Percentiles rank a stretch among this genome's conserved stretches.
Evolutionary conservation across 108 stramenopile species (phyloP).

Genomic region (Skeletonema grethae): DNA sequence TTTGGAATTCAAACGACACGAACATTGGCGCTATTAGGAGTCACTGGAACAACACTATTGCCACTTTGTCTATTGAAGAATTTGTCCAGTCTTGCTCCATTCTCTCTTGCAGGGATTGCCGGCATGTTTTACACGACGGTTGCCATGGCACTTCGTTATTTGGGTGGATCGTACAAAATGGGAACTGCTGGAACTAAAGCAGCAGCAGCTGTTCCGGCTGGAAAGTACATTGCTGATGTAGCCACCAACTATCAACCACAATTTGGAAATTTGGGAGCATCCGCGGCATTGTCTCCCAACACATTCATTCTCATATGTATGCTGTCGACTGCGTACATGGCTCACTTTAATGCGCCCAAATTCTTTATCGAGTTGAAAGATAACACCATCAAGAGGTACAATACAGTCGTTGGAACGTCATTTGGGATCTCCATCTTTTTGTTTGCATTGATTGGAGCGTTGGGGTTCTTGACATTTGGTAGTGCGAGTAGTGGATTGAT

Average conservation of each 20-base stretch:
- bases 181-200: slow-evolving; percentile 21
- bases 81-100: slow-evolving; percentile 80
- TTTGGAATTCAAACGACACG: slow-evolving; percentile 40
- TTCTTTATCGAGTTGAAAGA: slow-evolving; percentile 89
- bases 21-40: slow-evolving; percentile 50
- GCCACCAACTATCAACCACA: slow-evolving; percentile 32
- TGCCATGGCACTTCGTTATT: slow-evolving; percentile 73
- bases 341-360: slow-evolving; percentile 96
- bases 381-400: slow-evolving; percentile 76
- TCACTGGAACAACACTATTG: slow-evolving; percentile 72
- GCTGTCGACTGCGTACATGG: slow-evolving; percentile 86
- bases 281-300: slow-evolving; percentile 65
- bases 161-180: slow-evolving; percentile 70
- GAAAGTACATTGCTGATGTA: slow-evolving; percentile 55
- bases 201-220: slow-evolving; percentile 37
- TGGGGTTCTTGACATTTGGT: slow-evolving; percentile 93
- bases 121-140: slow-evolving; percentile 84
- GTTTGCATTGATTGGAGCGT: slow-evolving; percentile 61
- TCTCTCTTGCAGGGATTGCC: slow-evolving; percentile 83
- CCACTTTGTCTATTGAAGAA: slow-evolving; percentile 90
- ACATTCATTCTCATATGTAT: slow-evolving; percentile 76
- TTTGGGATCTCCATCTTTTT: slow-evolving; percentile 67
- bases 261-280: slow-evolving; percentile 52
- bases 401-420: slow-evolving; percentile 71
- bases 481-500: slow-evolving; percentile 71